phyloP scores from a whole-genome alignment of 768 basidiomycete species.

The Sporobolomyces roseus region DNA sequence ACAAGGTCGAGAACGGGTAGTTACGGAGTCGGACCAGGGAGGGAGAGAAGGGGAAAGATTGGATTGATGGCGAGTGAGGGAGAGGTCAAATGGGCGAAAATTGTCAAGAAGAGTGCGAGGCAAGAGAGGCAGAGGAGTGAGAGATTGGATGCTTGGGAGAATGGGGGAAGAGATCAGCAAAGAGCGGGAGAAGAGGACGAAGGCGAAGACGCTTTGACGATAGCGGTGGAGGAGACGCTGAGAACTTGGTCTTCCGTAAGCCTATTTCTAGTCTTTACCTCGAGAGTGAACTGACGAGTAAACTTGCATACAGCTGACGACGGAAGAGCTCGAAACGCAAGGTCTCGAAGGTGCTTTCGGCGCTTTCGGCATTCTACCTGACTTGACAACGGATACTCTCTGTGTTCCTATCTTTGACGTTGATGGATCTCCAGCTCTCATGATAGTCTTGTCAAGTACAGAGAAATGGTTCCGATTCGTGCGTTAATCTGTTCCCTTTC shows the following conservation, averaged over 20 bases:
- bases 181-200: neutral
- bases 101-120: neutral
- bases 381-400: neutral
- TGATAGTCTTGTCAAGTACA: constrained; percentile 29
- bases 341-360: constrained; percentile 3
- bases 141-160: neutral
- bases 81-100: constrained; percentile 6
- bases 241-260: neutral
- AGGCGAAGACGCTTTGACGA: neutral
- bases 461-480: constrained; percentile 32
- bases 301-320: neutral
- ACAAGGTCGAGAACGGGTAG: neutral
- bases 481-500: neutral
- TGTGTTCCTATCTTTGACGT: constrained; percentile 34
- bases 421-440: constrained; percentile 15
- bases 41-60: constrained; percentile 1
- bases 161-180: neutral
- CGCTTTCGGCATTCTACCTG: neutral
- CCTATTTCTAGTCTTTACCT: neutral
- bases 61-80: constrained; percentile 13
- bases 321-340: neutral
- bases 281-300: neutral
- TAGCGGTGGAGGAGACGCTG: constrained; percentile 17
- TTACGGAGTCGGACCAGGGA: neutral
- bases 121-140: neutral